Base-by-base conservation (phyloP, 1,284 basidiomycete species). In the Abortiporus biennis region DNA sequence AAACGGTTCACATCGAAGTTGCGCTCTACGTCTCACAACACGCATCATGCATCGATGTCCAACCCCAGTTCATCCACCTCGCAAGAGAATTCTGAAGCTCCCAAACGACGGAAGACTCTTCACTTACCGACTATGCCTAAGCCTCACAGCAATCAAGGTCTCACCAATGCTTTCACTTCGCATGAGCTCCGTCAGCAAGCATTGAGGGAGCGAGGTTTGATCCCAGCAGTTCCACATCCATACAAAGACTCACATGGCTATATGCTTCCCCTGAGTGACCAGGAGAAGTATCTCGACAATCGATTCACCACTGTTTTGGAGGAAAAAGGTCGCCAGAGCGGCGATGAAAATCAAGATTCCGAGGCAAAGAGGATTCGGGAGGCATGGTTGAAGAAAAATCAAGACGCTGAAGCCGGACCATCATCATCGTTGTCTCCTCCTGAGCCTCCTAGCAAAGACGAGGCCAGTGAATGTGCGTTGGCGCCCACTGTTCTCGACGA, bases 241-340 rank as follows among this genome's bases (percentile, higher is more conserved):
- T 43, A 43, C 20, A 43, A 36, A 21, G 41, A 43, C 22, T 21
- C 36, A 8, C 41, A 43, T 17, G 41, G 41, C 11, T 43, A 43
- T 23, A 43, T 43, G 41, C 13, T 37, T 25, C 47, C 57, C 13
- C 49, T 64, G 12, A 62, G 61, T 38, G 55, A 61, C 46, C 53
- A 63, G 38, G 63, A 65, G 51, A 53, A 52, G 29, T 55, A 55
- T 33, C 50, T 53, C 35, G 59, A 65, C 47, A 40, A 52, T 15
- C 51, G 55, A 13, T 52, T 53, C 39, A 44, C 53, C 1, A 50
- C 55, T 2, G 44, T 58, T 27, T 40, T 53, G n/a, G 49, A 50
- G 4, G 43, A 46, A 15, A 33, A 25, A 19, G 36, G 27, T 25
- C 34, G 36, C 21, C 19, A n/a, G 5, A 46, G 45, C 24, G 32